Percentiles rank a stretch among this genome's conserved stretches.
These are phyloP conservation scores for maize (Zea mays) DNA, from an alignment of 176 grass and related monocot species.

Conservation along the genomic window DNA sequence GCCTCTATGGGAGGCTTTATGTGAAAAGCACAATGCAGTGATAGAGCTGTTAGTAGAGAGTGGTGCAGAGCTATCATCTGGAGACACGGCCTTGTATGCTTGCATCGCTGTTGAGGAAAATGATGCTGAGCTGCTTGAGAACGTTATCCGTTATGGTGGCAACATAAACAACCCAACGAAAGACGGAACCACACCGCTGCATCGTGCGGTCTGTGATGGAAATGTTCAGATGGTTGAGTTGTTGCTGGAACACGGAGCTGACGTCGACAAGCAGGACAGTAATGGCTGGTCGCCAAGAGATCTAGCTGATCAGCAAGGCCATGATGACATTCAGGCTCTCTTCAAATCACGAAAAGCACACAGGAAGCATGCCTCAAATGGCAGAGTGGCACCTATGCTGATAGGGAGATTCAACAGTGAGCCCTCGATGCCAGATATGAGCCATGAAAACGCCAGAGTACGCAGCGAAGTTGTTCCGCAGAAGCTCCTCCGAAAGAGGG, in stretches of 20 bases:
- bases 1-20: slow-evolving; percentile 81
- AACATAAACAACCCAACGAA: slow-evolving; percentile 46
- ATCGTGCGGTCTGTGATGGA: slow-evolving; percentile 74
- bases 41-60: slow-evolving; percentile 49
- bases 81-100: slow-evolving; percentile 56
- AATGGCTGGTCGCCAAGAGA: slow-evolving; percentile 61
- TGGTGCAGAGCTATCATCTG: slow-evolving; percentile 65
- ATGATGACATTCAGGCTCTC: slow-evolving; percentile 66
- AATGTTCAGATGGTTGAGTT: slow-evolving; percentile 59
- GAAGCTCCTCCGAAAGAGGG: slow-evolving; percentile 36
- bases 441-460: slow-evolving; percentile 19
- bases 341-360: slow-evolving; percentile 48
- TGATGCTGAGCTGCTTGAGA: slow-evolving; percentile 54
- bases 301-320: slow-evolving; percentile 88
- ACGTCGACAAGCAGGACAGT: slow-evolving; percentile 53
- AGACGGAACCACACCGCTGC: slow-evolving; percentile 71
- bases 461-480: slow-evolving; percentile 30
- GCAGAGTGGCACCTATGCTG: slow-evolving; percentile 2
- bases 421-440: slow-evolving; percentile 44
- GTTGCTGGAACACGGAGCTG: slow-evolving; percentile 60
- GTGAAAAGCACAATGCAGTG: slow-evolving; percentile 55
- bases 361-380: background rate
- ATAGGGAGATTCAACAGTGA: slow-evolving; percentile 72
- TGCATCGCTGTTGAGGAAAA: slow-evolving; percentile 66
- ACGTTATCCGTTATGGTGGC: slow-evolving; percentile 54